phyloP scores from a whole-genome alignment of 2,329 filamentous ascomycete genomes.

The Trichoderma brevicompactum region DNA sequence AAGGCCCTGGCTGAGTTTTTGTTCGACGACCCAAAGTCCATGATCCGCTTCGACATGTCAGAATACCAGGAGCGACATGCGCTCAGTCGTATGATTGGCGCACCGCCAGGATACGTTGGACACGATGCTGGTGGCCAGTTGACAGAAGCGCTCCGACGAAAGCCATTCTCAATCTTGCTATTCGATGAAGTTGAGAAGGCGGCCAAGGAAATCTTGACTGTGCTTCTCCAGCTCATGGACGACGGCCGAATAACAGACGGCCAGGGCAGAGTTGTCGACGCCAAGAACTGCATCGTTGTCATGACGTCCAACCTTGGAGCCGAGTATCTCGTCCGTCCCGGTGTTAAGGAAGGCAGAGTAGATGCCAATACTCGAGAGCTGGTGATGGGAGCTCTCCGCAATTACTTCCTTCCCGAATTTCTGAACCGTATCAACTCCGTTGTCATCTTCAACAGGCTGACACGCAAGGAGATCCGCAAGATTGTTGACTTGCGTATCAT shows the following conservation, averaged over 20 bases:
- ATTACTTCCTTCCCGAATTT: slow-evolving; percentile 98
- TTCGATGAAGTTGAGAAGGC: slow-evolving; percentile 99
- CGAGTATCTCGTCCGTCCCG: slow-evolving; percentile 84
- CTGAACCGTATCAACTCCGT: slow-evolving; percentile 95
- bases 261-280: slow-evolving; percentile 92
- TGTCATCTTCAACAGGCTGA: slow-evolving; percentile 98
- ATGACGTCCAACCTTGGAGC: slow-evolving; percentile 98
- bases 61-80: slow-evolving; percentile 98
- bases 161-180: slow-evolving; percentile 95
- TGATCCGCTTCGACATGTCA: slow-evolving; percentile 99
- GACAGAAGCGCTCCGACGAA: slow-evolving; percentile 89
- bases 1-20: slow-evolving; percentile 97
- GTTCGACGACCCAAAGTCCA: slow-evolving; percentile 94
- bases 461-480: slow-evolving; percentile 84
- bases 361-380: slow-evolving; percentile 84
- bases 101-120: slow-evolving; percentile 94
- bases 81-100: slow-evolving; percentile 95
- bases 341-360: slow-evolving; percentile 79
- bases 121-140: slow-evolving; percentile 96
- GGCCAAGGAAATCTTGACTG: slow-evolving; percentile 94
- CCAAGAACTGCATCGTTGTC: slow-evolving; percentile 97
- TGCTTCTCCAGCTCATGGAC: slow-evolving; percentile 98
- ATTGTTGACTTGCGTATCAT: slow-evolving; percentile 88
- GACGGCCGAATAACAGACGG: slow-evolving; percentile 98
- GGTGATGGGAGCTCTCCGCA: slow-evolving; percentile 87